These are phyloP conservation scores for Eutrema yunnanense DNA, from an alignment of 345 rosid species.

Conservation along the genomic window DNA sequence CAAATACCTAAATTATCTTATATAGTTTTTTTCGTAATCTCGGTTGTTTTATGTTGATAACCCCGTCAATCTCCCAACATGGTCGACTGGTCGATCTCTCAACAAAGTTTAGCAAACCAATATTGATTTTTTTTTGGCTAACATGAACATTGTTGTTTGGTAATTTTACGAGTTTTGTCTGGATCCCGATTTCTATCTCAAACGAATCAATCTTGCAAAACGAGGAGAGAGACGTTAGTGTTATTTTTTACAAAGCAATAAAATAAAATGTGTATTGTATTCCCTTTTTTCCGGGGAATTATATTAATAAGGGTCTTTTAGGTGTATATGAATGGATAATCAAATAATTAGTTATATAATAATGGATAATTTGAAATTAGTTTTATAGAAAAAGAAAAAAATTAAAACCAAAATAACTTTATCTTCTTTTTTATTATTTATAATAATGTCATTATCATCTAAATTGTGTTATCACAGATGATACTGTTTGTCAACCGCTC, in stretches of 20 bases:
- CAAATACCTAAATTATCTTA: neutral
- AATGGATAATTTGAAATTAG: no score
- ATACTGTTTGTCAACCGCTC: no score
- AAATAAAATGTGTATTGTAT: neutral
- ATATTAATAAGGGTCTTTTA: neutral
- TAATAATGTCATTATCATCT: no score
- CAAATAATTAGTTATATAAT: no score
- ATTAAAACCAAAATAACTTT: no score
- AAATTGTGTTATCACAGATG: no score
- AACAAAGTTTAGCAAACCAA: neutral
- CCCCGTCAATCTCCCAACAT: neutral
- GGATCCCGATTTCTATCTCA: neutral
- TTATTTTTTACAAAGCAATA: neutral
- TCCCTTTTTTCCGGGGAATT: neutral
- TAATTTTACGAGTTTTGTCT: conserved; percentile 5
- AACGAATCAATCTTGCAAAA: conserved; percentile 3
- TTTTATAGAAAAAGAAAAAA: no score
- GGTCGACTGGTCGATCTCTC: neutral
- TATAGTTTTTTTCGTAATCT: neutral
- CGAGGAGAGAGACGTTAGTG: conserved; percentile 25
- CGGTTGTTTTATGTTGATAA: neutral
- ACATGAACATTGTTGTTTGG: neutral
- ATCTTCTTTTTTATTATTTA: no score
- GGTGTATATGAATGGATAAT: no score
- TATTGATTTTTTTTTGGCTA: no score